phyloP scores from a whole-genome alignment of 805 yeast genomes.

The Candida anglica region DNA sequence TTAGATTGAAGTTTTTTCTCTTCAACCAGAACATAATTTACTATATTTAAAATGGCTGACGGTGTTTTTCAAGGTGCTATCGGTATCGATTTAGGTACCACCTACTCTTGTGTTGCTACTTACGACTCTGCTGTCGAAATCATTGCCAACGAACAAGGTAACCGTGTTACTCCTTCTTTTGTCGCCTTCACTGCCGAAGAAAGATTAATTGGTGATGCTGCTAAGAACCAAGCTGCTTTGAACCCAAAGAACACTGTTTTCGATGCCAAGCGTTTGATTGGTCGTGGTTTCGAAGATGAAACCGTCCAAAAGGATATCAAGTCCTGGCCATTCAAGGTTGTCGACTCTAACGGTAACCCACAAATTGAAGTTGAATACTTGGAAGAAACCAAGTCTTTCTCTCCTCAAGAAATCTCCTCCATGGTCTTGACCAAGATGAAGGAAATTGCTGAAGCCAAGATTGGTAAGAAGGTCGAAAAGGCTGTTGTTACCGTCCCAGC shows the following conservation, averaged over 20 bases:
- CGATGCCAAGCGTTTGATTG: conserved; percentile 52
- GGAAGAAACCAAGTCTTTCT: conserved; percentile 44
- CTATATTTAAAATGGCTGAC: conserved; percentile 93
- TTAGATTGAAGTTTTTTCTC: background rate
- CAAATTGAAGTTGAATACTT: conserved; percentile 44
- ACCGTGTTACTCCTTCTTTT: conserved; percentile 49
- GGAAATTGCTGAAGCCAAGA: conserved; percentile 82
- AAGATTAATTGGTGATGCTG: conserved; percentile 51
- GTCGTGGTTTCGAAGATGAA: conserved; percentile 59
- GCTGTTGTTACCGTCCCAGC: conserved; percentile 50
- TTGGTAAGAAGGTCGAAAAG: conserved; percentile 70
- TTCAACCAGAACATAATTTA: no score
- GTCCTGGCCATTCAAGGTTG: conserved; percentile 46
- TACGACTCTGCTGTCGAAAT: conserved; percentile 47
- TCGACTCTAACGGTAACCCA: conserved; percentile 44
- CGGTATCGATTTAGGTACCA: conserved; percentile 52
- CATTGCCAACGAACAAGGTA: conserved; percentile 50
- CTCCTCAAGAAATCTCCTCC: conserved; percentile 47
- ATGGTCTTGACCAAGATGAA: conserved; percentile 50
- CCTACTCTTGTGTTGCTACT: conserved; percentile 50
- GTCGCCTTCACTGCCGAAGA: conserved; percentile 47
- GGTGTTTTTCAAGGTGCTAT: conserved; percentile 96
- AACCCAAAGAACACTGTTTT: conserved; percentile 48
- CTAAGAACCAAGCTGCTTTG: conserved; percentile 49
- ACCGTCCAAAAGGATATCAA: conserved; percentile 55